These are phyloP conservation scores for Stromatinia cepivora DNA, from an alignment of 2,329 filamentous ascomycete genomes.

Conservation along the genomic window DNA sequence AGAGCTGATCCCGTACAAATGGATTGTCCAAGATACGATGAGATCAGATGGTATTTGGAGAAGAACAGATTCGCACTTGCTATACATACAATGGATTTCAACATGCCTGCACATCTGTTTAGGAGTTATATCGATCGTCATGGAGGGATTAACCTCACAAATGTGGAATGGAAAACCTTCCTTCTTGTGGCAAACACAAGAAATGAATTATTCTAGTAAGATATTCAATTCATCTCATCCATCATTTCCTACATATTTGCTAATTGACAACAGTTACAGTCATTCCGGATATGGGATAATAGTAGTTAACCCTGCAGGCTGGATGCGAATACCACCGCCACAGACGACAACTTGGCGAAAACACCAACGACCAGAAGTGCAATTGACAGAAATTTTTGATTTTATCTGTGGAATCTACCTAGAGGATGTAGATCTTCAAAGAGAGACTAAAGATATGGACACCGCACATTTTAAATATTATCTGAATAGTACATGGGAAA, in stretches of 20 bases:
- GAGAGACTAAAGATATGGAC: not conserved
- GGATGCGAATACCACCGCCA: not conserved
- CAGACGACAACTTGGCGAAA: not conserved
- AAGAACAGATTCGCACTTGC: constrained; percentile 8
- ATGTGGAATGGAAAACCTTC: constrained; percentile 11
- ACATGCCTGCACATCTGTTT: constrained; percentile 13
- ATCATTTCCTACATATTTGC: not conserved
- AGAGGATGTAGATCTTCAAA: not conserved
- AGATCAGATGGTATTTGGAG: constrained; percentile 9
- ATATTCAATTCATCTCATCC: not conserved
- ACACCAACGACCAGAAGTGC: not conserved
- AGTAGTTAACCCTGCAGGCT: not conserved
- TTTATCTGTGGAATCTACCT: not conserved
- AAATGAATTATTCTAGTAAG: constrained; percentile 6
- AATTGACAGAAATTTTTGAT: not conserved
- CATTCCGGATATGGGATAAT: not conserved
- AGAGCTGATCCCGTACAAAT: constrained; percentile 6
- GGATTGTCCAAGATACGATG: constrained; percentile 1
- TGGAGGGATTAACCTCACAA: constrained; percentile 7
- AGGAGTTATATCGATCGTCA: constrained; percentile 5
- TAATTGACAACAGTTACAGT: not conserved
- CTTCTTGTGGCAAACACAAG: constrained; percentile 13
- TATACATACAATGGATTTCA: constrained; percentile 11
- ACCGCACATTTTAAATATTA: not conserved
- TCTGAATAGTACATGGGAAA: not conserved